Evolutionary conservation across 176 grass and related monocot species (phyloP).

Genomic region (Oryza nivara): DNA sequence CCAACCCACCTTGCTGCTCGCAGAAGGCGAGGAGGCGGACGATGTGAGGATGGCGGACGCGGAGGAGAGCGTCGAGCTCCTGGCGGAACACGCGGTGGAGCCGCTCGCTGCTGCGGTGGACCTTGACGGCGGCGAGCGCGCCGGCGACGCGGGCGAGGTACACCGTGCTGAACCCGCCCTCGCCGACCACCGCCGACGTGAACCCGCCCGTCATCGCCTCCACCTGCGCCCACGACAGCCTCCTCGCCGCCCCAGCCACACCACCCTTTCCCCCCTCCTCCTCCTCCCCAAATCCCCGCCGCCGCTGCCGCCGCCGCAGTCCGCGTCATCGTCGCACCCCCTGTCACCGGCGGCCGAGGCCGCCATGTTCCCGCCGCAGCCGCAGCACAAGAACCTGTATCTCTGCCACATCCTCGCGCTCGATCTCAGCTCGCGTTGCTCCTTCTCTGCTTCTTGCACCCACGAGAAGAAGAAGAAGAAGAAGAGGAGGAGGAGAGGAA

Average conservation of each 20-base stretch:
- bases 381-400: constrained; percentile 58
- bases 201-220: constrained; percentile 71
- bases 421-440: background rate
- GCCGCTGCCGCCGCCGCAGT: background rate
- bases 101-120: constrained; percentile 90
- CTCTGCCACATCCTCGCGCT: constrained; percentile 42
- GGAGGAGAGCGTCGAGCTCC: constrained; percentile 83
- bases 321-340: constrained; percentile 43
- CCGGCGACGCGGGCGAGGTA: constrained; percentile 76
- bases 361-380: constrained; percentile 43
- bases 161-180: constrained; percentile 94
- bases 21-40: constrained; percentile 91
- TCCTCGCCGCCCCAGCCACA: constrained; percentile 9
- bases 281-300: background rate
- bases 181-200: constrained; percentile 71
- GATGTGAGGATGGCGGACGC: constrained; percentile 74
- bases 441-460: constrained; percentile 3
- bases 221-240: constrained; percentile 69
- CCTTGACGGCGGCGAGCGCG: constrained; percentile 81
- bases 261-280: constrained; percentile 37
- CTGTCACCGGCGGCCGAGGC: constrained; percentile 37
- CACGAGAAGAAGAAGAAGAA: background rate
- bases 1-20: constrained; percentile 68
- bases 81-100: constrained; percentile 91
- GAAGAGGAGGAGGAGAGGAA: too few species aligned